Evolutionary conservation across 2,329 filamentous ascomycete species (phyloP).

Genomic region (Phoma sp.): DNA sequence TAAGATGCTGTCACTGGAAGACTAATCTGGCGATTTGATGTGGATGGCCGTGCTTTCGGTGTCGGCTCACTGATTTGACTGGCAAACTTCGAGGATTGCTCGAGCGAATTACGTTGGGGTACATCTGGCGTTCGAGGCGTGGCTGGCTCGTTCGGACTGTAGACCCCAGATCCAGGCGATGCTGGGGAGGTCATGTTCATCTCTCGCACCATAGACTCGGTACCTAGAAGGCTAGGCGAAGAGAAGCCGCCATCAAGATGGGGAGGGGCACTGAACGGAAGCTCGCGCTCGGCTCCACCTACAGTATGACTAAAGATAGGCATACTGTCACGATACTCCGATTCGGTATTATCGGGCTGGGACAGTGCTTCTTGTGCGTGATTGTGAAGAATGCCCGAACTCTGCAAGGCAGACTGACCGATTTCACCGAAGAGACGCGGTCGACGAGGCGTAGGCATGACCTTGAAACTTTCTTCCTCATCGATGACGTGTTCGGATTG

Average conservation of each 20-base stretch:
- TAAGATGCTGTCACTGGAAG: constrained; percentile 53
- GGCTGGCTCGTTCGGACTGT: constrained; percentile 46
- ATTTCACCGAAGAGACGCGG: constrained; percentile 68
- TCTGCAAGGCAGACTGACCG: constrained; percentile 60
- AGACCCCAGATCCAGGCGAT: constrained; percentile 46
- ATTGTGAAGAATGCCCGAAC: constrained; percentile 55
- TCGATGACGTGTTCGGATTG: constrained; percentile 38
- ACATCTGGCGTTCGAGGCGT: constrained; percentile 48
- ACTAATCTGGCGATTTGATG: constrained; percentile 53
- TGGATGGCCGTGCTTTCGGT: constrained; percentile 42
- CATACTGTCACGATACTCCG: constrained; percentile 10
- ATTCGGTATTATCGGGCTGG: constrained; percentile 14
- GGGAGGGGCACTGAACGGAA: constrained; percentile 24
- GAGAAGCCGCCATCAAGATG: constrained; percentile 36
- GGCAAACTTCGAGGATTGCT: constrained; percentile 28
- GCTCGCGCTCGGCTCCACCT: constrained; percentile 20
- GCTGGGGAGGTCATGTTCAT: constrained; percentile 57
- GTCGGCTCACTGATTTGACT: constrained; percentile 47
- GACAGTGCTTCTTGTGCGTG: constrained; percentile 41
- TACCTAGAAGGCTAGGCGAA: constrained; percentile 53
- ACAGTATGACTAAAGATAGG: constrained; percentile 18
- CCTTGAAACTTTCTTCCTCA: constrained; percentile 37
- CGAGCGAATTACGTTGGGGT: constrained; percentile 42
- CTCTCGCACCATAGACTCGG: constrained; percentile 56
- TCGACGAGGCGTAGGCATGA: constrained; percentile 30